phyloP scores from a whole-genome alignment of 2,329 filamentous ascomycete species.

The Clonostachys rosea region DNA sequence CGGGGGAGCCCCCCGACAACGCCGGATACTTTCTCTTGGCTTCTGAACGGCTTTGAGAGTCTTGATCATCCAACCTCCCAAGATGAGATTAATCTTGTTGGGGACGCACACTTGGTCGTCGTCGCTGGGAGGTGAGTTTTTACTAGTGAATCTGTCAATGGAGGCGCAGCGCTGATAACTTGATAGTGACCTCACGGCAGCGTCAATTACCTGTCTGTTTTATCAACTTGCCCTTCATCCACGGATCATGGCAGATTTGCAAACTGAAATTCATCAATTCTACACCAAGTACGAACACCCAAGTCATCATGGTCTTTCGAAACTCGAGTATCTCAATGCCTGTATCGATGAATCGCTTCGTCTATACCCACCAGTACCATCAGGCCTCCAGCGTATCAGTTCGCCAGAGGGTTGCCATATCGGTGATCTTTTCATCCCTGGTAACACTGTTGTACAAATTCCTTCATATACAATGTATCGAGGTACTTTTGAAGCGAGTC shows the following conservation, averaged over 20 bases:
- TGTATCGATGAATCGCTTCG: constrained; percentile 30
- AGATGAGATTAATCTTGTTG: not conserved
- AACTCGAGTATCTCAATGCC: constrained; percentile 7
- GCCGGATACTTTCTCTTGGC: not conserved
- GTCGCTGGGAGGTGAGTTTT: not conserved
- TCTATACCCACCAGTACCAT: constrained; percentile 24
- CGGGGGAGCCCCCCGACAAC: not conserved
- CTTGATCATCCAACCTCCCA: not conserved
- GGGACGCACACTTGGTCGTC: not conserved
- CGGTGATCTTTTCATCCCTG: constrained; percentile 24
- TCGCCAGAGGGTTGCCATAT: constrained; percentile 26
- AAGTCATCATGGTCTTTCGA: no score
- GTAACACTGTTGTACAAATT: constrained; percentile 22
- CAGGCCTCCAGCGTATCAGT: constrained; percentile 22
- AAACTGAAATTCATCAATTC: no score
- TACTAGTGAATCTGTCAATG: no score
- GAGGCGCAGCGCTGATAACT: no score
- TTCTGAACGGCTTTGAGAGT: not conserved
- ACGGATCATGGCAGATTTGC: no score
- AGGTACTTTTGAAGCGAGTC: not conserved
- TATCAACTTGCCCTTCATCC: no score
- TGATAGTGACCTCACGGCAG: no score
- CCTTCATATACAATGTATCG: constrained; percentile 11
- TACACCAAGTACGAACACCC: no score
- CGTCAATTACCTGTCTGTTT: no score